Base-by-base conservation (phyloP, 139 green algal species). In the Astrephomene gubernaculifera region DNA sequence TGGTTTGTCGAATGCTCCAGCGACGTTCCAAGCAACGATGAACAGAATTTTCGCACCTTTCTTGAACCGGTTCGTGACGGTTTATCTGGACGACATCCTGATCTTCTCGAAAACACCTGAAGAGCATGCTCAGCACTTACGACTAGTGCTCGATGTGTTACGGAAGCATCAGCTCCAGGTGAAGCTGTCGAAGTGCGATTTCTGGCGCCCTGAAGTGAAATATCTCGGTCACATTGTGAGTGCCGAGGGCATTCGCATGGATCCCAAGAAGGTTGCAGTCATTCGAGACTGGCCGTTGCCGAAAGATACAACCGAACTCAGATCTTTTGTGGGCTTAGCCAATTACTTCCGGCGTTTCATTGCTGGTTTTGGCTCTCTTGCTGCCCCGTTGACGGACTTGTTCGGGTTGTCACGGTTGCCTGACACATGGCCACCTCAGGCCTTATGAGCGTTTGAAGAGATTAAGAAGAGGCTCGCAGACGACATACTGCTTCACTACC, bases 11-110 rank as follows among this genome's bases (percentile, higher is more conserved):
- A 78, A 86, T 4, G 49, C 65, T 45, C 90, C 74, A 19, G 87
- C 57, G 8, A 83, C 82, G 41, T 90, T 85, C 63, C 64, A 70
- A 33, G 38, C 36, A 9, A 36, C 63, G 35, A 87, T 95, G 87
- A 90, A 93, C 52, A 41, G 89, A 21, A 76, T 92, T 2, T 86
- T 95, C 22, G 12, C 71, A 8, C 36, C 75, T 2, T 68, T 71
- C 22, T 67, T 93, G 63, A 86, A 91, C 73, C 35, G 75, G 8
- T 94, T 90, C 64, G 84, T 95, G 1, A 38, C 90, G 24, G 76
- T 93, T 38, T 94, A 92, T 31, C 73, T 95, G 3, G 89, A 94
- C 76, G 89, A 95, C 38, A 90, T 93, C 1, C 64, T 92, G 29
- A 90, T 93, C 17, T 93, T 84, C 54, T 87, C 64, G n/a, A 57